Base-by-base conservation (phyloP, 306 rosid genomes). In the Aeschynomene evenia region DNA sequence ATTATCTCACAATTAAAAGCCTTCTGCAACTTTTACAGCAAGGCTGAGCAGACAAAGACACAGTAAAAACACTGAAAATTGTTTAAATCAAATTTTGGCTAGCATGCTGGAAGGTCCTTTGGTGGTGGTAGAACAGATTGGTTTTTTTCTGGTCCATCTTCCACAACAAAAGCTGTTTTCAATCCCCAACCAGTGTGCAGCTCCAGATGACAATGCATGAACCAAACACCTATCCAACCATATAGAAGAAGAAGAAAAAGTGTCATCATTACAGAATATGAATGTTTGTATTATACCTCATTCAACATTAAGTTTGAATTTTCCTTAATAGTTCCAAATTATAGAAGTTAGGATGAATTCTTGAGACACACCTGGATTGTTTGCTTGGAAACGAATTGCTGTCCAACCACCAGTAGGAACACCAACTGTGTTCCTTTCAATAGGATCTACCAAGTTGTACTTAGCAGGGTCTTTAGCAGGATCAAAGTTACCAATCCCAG, bases 361-460 rank as follows among this genome's bases (percentile, higher is more conserved):
- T 37, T 5, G 16, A 31, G 23, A 57, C 50, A 6, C 73, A 81
- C 96, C 96, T 75, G 97, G 95, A 83, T 88, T 91, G 80, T 88
- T 89, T 18, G 96, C 97, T 43, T 45, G 75, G 60, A 85, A 88
- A 21, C 96, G 85, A 75, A 91, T 83, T 21, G 96, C 89, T 0
- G 89, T 82, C 96, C 96, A 91, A 57, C 96, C 97, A 29, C 97
- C 88, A 0, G 90, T 85, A 14, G 96, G 95, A 71, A 91, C 86
- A n/a, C 88, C 92, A 46, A 81, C 78, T 0, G 95, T 91, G 56
- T 91, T 91, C 80, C 97, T 91, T 72, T 91, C 92, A 33, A 88
- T 31, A 20, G 97, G 97, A 85, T 91, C 95, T 3, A 83, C 84
- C 84, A 88, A 85, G 68, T 88, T 88, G 68, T 75, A 88, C 8